Evolutionary conservation across 345 rosid genomes (phyloP).

Genomic region (Eutrema yunnanense): DNA sequence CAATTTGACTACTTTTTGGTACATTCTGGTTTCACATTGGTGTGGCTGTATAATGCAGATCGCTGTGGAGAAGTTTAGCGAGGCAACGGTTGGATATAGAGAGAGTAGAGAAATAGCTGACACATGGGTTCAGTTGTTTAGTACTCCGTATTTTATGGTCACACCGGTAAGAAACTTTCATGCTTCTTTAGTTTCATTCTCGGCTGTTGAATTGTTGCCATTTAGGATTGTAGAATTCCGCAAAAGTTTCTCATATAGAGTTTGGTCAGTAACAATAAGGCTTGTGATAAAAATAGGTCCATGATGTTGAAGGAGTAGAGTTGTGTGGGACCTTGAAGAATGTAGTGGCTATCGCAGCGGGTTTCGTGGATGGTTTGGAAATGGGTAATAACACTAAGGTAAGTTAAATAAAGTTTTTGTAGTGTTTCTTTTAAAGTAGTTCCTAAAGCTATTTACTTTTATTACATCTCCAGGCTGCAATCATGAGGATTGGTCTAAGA

Average conservation of each 20-base stretch:
- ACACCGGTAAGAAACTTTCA: conserved; percentile 53
- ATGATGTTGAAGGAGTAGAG: conserved; percentile 95
- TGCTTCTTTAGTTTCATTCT: not conserved
- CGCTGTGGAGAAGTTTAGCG: conserved; percentile 88
- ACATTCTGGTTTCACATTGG: not conserved
- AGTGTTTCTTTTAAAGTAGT: not conserved
- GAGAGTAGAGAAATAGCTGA: conserved; percentile 59
- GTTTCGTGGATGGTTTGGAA: conserved; percentile 91
- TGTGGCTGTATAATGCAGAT: conserved; percentile 41
- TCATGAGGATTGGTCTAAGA: conserved; percentile 92
- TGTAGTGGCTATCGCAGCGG: conserved; percentile 92
- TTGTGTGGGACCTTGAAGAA: conserved; percentile 95
- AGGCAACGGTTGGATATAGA: conserved; percentile 91
- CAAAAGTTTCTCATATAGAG: not conserved
- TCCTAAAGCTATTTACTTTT: not conserved
- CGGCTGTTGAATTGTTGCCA: not conserved
- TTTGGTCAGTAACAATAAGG: not conserved
- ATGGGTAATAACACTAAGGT: conserved; percentile 99
- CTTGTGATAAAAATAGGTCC: conserved; percentile 44
- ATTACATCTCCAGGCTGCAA: conserved; percentile 64
- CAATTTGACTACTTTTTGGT: not conserved
- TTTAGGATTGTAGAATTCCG: not conserved
- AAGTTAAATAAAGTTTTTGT: not conserved
- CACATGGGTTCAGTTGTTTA: conserved; percentile 86
- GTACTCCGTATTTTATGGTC: conserved; percentile 79